These are phyloP conservation scores for Epichloe uncinata DNA, from an alignment of 2,329 filamentous ascomycete species.

Conservation along the genomic window DNA sequence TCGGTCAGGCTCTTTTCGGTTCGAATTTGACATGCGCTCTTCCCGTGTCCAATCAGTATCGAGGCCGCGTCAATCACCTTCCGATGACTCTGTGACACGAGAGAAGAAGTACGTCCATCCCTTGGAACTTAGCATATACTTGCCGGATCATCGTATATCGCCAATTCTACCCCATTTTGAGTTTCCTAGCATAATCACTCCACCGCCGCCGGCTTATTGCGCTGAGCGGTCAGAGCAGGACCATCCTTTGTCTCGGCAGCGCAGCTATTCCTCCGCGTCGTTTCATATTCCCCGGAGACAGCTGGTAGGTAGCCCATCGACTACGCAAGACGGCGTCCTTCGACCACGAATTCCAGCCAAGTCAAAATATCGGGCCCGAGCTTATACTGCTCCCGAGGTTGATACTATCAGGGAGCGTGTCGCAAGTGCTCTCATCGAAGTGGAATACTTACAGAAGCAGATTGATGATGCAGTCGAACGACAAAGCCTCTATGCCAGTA, in stretches of 20 bases:
- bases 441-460: constrained; percentile 43
- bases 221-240: constrained; percentile 22
- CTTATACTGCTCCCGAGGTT: constrained; percentile 32
- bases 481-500: constrained; percentile 42
- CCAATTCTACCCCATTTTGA: constrained; percentile 41
- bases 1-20: constrained; percentile 31
- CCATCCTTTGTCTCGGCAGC: constrained; percentile 21
- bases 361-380: constrained; percentile 25
- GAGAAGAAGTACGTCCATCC: constrained; percentile 30
- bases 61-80: background rate
- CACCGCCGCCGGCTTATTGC: constrained; percentile 22
- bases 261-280: constrained; percentile 38
- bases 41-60: constrained; percentile 3
- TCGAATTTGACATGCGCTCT: constrained; percentile 11
- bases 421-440: constrained; percentile 43
- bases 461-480: constrained; percentile 48
- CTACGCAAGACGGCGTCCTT: constrained; percentile 11
- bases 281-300: constrained; percentile 41
- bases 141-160: constrained; percentile 31
- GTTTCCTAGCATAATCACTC: constrained; percentile 23
- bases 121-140: constrained; percentile 43
- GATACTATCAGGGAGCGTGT: constrained; percentile 41
- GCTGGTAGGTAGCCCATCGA: constrained; percentile 12
- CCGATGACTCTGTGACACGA: constrained; percentile 12
- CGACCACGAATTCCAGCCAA: constrained; percentile 29